phyloP scores from a whole-genome alignment of 2,329 filamentous ascomycete genomes.

The Sporothrix pseudoabietina region DNA sequence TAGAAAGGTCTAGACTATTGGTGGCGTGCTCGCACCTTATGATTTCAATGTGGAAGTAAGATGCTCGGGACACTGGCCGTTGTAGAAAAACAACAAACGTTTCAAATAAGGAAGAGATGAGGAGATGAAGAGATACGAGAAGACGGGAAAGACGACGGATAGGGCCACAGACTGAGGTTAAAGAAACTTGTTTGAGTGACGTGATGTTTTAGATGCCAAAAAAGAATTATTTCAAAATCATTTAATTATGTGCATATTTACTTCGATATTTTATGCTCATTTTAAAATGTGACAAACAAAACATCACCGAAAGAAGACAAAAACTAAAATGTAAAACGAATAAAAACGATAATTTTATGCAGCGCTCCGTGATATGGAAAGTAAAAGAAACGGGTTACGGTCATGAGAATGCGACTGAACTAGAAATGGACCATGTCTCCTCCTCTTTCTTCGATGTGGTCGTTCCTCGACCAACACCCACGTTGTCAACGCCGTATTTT shows the following conservation, averaged over 20 bases:
- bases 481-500: background rate
- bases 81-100: constrained; percentile 2
- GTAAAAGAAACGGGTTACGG: constrained; percentile 16
- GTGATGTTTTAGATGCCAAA: background rate
- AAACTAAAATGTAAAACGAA: background rate
- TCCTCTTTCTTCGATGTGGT: background rate
- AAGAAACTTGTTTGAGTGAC: background rate
- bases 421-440: background rate
- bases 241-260: no score
- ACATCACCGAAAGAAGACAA: background rate
- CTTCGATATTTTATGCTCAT: background rate
- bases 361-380: background rate
- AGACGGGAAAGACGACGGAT: background rate
- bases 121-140: background rate
- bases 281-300: background rate
- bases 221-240: background rate
- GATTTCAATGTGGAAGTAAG: background rate
- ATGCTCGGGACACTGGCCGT: no score
- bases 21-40: background rate
- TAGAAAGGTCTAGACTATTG: background rate
- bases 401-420: background rate
- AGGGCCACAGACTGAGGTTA: background rate
- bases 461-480: background rate
- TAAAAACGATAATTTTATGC: background rate
- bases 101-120: background rate